phyloP scores from a whole-genome alignment of 345 rosid species.

The Lepidium didymum region DNA sequence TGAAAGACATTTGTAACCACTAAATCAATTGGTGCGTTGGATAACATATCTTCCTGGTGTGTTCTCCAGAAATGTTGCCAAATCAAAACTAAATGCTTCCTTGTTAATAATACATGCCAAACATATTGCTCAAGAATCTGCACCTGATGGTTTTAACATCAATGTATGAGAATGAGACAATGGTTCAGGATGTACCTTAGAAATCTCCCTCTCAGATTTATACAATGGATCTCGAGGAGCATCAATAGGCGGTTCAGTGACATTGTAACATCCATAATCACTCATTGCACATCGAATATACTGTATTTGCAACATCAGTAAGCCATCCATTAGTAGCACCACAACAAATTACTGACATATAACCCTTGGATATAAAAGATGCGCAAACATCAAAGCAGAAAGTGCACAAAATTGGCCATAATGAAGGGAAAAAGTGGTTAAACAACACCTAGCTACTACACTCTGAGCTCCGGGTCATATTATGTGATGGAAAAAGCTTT shows the following conservation, averaged over 20 bases:
- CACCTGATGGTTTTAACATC: background rate
- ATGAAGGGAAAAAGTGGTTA: background rate
- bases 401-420: background rate
- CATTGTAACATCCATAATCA: slow-evolving; percentile 78
- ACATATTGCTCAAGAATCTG: background rate
- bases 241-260: slow-evolving; percentile 88
- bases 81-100: background rate
- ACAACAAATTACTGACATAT: background rate
- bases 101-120: background rate
- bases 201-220: slow-evolving; percentile 66
- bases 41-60: background rate
- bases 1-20: background rate
- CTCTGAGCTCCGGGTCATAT: background rate
- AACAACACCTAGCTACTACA: background rate
- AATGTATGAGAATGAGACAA: background rate
- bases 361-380: background rate
- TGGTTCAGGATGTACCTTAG: slow-evolving; percentile 46
- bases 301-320: slow-evolving; percentile 35
- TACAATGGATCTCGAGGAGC: slow-evolving; percentile 86
- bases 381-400: background rate
- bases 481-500: background rate
- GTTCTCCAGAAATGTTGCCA: background rate
- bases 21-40: background rate
- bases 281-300: slow-evolving; percentile 81
- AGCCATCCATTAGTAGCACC: background rate